Percentiles rank a stretch among this genome's conserved stretches.
phyloP scores from a whole-genome alignment of 2,329 filamentous ascomycete genomes.

The Ceratocystiopsis sp. region DNA sequence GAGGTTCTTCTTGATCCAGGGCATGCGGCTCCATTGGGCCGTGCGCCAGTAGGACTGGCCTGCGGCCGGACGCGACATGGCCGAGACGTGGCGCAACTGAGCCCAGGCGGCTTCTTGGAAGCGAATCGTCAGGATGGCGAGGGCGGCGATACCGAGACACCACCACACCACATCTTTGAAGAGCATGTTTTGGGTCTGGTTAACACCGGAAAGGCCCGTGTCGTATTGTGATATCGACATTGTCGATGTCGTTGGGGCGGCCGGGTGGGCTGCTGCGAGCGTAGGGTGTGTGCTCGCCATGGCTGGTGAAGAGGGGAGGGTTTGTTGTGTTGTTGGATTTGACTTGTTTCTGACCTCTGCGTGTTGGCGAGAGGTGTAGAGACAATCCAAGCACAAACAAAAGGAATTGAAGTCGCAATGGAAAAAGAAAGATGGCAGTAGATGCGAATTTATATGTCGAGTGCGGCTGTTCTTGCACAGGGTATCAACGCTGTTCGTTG shows the following conservation, averaged over 20 bases:
- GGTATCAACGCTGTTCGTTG: too few species aligned
- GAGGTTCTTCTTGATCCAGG: conserved; percentile 42
- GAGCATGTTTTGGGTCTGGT: conserved; percentile 38
- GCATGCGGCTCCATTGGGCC: conserved; percentile 43
- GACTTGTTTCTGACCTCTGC: too few species aligned
- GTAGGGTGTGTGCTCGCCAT: too few species aligned
- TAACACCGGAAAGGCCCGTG: conserved; percentile 40
- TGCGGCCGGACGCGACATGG: conserved; percentile 34
- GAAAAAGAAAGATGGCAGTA: too few species aligned
- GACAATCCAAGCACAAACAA: too few species aligned
- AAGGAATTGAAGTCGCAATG: too few species aligned
- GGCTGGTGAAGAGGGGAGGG: too few species aligned
- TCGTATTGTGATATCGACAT: conserved; percentile 33
- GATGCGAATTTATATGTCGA: too few species aligned
- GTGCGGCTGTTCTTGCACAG: too few species aligned
- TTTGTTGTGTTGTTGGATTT: too few species aligned
- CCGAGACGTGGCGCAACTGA: conserved; percentile 39
- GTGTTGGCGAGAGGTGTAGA: too few species aligned
- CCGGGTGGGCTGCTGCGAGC: conserved; percentile 16
- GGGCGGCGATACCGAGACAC: conserved; percentile 37
- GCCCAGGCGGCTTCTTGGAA: conserved; percentile 36
- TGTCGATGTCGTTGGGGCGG: conserved; percentile 6
- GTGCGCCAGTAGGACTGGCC: conserved; percentile 42
- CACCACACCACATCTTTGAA: conserved; percentile 43
- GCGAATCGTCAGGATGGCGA: conserved; percentile 35